Evolutionary conservation across 768 basidiomycete species (phyloP).

Genomic region (Podaxis sp.): DNA sequence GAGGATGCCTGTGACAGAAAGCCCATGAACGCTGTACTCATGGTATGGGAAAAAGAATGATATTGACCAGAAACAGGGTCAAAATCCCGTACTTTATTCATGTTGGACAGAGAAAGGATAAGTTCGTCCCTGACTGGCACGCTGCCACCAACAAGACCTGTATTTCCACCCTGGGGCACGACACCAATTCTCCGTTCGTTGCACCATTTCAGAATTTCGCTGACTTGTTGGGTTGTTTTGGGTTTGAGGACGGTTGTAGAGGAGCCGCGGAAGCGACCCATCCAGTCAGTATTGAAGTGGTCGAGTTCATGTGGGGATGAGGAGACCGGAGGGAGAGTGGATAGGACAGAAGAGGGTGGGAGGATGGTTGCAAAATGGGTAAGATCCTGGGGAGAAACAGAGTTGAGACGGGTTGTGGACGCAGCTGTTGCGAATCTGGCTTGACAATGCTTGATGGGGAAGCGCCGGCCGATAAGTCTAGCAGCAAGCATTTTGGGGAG

Average conservation of each 20-base stretch:
- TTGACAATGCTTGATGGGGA: constrained; percentile 18
- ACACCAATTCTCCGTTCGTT: constrained; percentile 79
- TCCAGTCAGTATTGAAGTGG: constrained; percentile 90
- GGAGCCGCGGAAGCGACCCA: constrained; percentile 89
- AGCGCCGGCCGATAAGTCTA: constrained; percentile 22
- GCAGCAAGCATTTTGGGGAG: constrained; percentile 14
- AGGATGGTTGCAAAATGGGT: constrained; percentile 69
- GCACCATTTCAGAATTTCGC: constrained; percentile 86
- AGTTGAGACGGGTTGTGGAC: constrained; percentile 34
- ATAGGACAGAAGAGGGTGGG: constrained; percentile 60
- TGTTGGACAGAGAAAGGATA: constrained; percentile 78
- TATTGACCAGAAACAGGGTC: constrained; percentile 76
- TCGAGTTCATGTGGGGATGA: constrained; percentile 60
- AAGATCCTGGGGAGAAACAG: constrained; percentile 59
- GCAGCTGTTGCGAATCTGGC: constrained; percentile 25
- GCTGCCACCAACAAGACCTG: constrained; percentile 94
- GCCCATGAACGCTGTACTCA: constrained; percentile 8
- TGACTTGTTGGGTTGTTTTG: constrained; percentile 84
- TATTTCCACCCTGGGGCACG: constrained; percentile 98
- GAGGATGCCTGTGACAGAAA: constrained; percentile 62
- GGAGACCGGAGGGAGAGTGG: constrained; percentile 46
- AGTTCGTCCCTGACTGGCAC: constrained; percentile 88
- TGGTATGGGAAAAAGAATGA: constrained; percentile 13
- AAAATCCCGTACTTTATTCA: constrained; percentile 81
- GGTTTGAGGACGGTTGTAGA: constrained; percentile 88